These are phyloP conservation scores for Gossypium raimondii DNA, from an alignment of 345 rosid species.

Conservation along the genomic window DNA sequence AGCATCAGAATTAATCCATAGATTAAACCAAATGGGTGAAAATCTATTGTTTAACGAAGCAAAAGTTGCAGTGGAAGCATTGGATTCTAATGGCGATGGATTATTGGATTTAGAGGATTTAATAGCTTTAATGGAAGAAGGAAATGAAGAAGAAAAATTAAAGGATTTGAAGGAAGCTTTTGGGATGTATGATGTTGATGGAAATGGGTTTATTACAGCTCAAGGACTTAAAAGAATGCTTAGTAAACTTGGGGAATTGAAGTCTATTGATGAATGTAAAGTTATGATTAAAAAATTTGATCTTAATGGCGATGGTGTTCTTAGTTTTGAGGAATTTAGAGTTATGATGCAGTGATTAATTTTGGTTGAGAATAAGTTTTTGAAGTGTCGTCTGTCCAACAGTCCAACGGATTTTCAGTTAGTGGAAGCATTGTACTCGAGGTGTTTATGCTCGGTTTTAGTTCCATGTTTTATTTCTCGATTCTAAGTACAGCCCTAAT, in stretches of 20 bases:
- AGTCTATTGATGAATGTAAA: conserved; percentile 36
- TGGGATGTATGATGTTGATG: conserved; percentile 39
- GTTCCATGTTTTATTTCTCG: too few species aligned
- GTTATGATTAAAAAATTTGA: conserved; percentile 43
- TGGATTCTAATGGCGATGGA: conserved; percentile 50
- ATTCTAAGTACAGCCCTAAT: too few species aligned
- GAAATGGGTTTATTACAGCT: conserved; percentile 40
- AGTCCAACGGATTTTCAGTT: rapidly evolving
- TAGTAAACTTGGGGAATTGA: conserved; percentile 38
- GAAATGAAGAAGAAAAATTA: conserved; percentile 44
- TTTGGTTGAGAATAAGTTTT: too few species aligned
- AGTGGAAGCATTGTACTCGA: too few species aligned
- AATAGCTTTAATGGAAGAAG: conserved; percentile 38
- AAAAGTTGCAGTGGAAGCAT: conserved; percentile 21
- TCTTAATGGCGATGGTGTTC: conserved; percentile 41
- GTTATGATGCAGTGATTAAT: conserved; percentile 37
- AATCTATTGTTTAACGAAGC: conserved; percentile 32
- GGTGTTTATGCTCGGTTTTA: too few species aligned
- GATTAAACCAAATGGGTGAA: conserved; percentile 24
- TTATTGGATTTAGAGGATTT: conserved; percentile 42
- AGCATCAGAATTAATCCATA: conserved; percentile 32
- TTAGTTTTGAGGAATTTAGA: conserved; percentile 49
- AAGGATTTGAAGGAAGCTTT: conserved; percentile 40
- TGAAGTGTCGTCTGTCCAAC: too few species aligned
- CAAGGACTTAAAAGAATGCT: conserved; percentile 37